Conservation (phyloP, 2,329 filamentous ascomycete species). For the Talaromyces sp. region DNA sequence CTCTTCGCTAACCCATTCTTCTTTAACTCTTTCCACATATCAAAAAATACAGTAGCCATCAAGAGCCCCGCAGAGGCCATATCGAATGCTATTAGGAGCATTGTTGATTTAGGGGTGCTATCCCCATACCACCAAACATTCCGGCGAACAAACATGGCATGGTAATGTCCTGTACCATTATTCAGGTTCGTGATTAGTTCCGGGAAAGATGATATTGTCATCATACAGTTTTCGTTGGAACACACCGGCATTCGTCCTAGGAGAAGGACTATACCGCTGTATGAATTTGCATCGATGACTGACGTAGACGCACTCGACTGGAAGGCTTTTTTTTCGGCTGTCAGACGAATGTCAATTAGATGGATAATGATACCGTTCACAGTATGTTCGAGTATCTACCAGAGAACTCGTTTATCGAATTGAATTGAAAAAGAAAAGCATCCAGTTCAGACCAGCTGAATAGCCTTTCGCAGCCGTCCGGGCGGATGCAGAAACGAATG, state of each 20-base stretch:
- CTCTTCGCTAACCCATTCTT: not conserved
- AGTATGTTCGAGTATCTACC: not conserved
- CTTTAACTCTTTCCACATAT: conserved; percentile 11
- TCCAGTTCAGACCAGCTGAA: conserved; percentile 12
- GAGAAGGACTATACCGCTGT: conserved; percentile 8
- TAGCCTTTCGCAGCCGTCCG: conserved; percentile 9
- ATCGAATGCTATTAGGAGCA: conserved; percentile 16
- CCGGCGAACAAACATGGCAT: not conserved
- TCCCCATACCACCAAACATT: conserved; percentile 7
- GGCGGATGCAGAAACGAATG: conserved; percentile 9
- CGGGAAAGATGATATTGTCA: conserved; percentile 1
- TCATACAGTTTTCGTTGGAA: not conserved
- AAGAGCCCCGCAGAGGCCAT: conserved; percentile 15
- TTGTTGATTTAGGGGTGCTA: conserved; percentile 7
- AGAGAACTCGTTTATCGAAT: conserved; percentile 4
- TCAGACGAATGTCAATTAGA: not conserved
- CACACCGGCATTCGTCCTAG: conserved; percentile 8
- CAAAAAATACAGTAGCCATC: conserved; percentile 13
- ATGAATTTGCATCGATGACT: not conserved
- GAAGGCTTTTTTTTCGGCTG: not conserved
- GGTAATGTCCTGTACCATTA: not conserved
- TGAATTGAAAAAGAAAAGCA: not conserved
- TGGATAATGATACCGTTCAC: not conserved
- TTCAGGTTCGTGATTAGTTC: not conserved
- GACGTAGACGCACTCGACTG: not conserved